Percentiles rank a stretch among this genome's conserved stretches.
These are phyloP conservation scores for Chlorella sp. DNA, from an alignment of 139 green algal genomes.

Conservation along the genomic window DNA sequence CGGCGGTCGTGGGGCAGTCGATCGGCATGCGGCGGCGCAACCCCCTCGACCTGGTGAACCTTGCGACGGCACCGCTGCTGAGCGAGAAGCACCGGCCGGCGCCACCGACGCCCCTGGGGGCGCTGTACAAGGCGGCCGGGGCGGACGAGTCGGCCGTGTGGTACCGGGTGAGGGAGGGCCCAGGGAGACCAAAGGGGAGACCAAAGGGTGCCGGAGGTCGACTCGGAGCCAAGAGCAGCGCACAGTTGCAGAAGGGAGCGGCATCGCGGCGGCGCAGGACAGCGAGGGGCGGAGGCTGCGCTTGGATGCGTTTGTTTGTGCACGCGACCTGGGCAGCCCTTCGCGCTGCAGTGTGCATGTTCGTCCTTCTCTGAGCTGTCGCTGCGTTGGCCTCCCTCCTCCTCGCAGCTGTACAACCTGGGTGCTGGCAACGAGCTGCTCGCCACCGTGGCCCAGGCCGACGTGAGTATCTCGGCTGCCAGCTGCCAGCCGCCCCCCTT, in stretches of 20 bases:
- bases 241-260: too few species aligned
- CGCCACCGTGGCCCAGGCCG: conserved; percentile 63
- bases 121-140: conserved; percentile 38
- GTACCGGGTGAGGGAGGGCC: conserved; percentile 46
- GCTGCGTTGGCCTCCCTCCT: neutral
- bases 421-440: conserved; percentile 77
- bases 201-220: too few species aligned
- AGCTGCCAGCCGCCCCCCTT: too few species aligned
- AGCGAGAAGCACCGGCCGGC: conserved; percentile 39
- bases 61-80: conserved; percentile 46
- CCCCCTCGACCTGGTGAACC: conserved; percentile 78
- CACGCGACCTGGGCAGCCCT: too few species aligned
- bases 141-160: conserved; percentile 46
- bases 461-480: too few species aligned
- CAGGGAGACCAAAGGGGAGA: too few species aligned
- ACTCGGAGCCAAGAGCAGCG: too few species aligned
- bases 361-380: too few species aligned
- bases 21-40: conserved; percentile 55
- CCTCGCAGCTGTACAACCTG: conserved; percentile 52
- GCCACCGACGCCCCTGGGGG: conserved; percentile 31
- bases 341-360: too few species aligned
- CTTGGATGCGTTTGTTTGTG: too few species aligned
- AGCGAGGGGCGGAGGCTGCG: too few species aligned
- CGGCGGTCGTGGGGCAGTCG: conserved; percentile 52
- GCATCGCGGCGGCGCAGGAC: too few species aligned